Evolutionary conservation across 257 asterid species (phyloP), one percentile per base, ranked within the genome.

Genomic region (Rauvolfia tetraphylla): DNA sequence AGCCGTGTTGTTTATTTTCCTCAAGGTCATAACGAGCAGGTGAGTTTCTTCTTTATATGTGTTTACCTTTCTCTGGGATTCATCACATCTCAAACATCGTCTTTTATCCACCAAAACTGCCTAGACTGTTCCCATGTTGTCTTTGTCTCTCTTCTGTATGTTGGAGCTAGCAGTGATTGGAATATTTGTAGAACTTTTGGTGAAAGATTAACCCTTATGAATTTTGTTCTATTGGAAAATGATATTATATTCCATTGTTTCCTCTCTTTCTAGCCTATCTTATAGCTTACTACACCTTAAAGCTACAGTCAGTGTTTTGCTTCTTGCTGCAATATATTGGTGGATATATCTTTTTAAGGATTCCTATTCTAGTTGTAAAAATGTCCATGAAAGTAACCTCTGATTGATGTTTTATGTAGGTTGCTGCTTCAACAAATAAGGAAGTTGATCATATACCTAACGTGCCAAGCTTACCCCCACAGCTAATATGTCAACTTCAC

Each of bases 21-120:
- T 41, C 97, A 90, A 80, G 95, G 96, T 66, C 97, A 91, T 70
- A 90, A 92, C 44, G 97, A 92, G 78, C 94, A 90, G 92, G 96
- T 90, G 38, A 46, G 68, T 41, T 75, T 76, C 75, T 71, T 74
- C 68, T 68, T 54, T 74, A 2, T 34, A 27, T 22, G 33, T 75
- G 5, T 65, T 29, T 29, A 17, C 63, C 65, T 72, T 33, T 22
- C 7, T 53, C 15, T 36, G 34, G 18, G 41, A 27, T 33, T 48
- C 12, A 1, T 20, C 23, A 13, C 23, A 0, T 33, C 42, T 71
- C 22, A 72, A 34, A 8, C 41, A 46, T 34, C 10, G 3, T 71
- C 27, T 49, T 18, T 71, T 20, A 17, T 48, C 27, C 22, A 7
- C 36, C 17, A 14, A 8, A 51, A 71, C 39, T 71, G 75, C 27